Evolutionary conservation across 2,329 filamentous ascomycete species (phyloP).

Genomic region (Endoconidiophora laricicola): DNA sequence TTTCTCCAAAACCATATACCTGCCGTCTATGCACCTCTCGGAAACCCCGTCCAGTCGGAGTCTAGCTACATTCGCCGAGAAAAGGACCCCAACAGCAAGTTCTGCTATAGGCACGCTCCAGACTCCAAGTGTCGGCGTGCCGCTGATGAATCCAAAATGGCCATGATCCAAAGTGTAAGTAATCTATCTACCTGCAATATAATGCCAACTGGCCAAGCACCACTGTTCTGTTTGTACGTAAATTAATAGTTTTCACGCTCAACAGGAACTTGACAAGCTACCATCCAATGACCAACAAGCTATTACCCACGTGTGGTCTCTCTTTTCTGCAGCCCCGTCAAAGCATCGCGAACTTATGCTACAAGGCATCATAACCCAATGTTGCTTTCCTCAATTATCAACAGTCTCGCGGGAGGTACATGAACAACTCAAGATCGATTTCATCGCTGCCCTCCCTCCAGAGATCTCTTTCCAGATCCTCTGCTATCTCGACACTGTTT

Average conservation of each 20-base stretch:
- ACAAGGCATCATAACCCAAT: constrained; percentile 88
- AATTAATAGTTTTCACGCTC: constrained; percentile 2
- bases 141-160: constrained; percentile 92
- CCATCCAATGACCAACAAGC: constrained; percentile 79
- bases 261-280: constrained; percentile 62
- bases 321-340: constrained; percentile 87
- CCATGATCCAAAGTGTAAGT: constrained; percentile 71
- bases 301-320: constrained; percentile 92
- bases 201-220: not conserved
- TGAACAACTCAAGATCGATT: constrained; percentile 95
- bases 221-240: not conserved
- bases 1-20: constrained; percentile 88
- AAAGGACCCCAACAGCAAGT: constrained; percentile 62
- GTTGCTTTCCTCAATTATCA: constrained; percentile 93
- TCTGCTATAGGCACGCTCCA: constrained; percentile 87
- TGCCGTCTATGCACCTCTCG: constrained; percentile 66
- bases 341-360: constrained; percentile 94
- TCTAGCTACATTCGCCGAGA: constrained; percentile 19
- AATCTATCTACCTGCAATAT: not conserved
- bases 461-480: constrained; percentile 91
- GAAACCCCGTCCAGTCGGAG: constrained; percentile 28
- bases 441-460: constrained; percentile 69
- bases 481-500: constrained; percentile 81
- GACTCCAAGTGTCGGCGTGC: constrained; percentile 87
- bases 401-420: constrained; percentile 80